phyloP scores from a whole-genome alignment of 2,329 filamentous ascomycete species.

The Cryphonectria radicalis region DNA sequence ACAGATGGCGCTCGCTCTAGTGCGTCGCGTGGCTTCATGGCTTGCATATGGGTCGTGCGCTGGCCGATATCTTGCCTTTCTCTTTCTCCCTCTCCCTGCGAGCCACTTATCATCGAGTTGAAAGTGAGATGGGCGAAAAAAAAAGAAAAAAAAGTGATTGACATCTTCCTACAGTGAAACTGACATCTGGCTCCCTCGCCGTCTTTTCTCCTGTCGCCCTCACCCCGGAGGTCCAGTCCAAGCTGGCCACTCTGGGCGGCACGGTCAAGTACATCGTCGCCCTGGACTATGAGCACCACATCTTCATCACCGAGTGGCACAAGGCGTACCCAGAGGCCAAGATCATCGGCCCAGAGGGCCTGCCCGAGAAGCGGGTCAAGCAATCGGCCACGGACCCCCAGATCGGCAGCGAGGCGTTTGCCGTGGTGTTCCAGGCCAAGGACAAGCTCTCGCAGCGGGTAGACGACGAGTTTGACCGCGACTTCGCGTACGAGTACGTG shows the following conservation, averaged over 20 bases:
- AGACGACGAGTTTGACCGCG: conserved; percentile 77
- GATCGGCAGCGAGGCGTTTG: conserved; percentile 61
- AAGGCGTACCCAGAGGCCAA: conserved; percentile 76
- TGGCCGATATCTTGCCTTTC: not conserved
- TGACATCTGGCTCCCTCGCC: conserved; percentile 77
- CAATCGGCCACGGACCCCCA: conserved; percentile 59
- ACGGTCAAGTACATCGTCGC: conserved; percentile 84
- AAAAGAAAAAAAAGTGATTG: not conserved
- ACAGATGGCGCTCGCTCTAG: not conserved
- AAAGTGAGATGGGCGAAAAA: not conserved
- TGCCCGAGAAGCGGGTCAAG: conserved; percentile 78
- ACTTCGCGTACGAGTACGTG: conserved; percentile 88
- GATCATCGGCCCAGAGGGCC: conserved; percentile 80
- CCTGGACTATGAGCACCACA: conserved; percentile 91
- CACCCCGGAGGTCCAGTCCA: conserved; percentile 71
- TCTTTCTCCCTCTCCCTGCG: not conserved
- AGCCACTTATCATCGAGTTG: not conserved
- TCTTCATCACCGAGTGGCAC: conserved; percentile 87
- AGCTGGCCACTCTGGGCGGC: conserved; percentile 67
- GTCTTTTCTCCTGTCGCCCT: conserved; percentile 92
- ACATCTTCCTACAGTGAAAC: conserved; percentile 62
- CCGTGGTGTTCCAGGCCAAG: conserved; percentile 66
- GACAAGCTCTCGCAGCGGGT: conserved; percentile 59
- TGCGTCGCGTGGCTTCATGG: not conserved
- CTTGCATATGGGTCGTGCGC: not conserved